phyloP scores from a whole-genome alignment of 768 basidiomycete genomes.

The Lactarius trivialis region DNA sequence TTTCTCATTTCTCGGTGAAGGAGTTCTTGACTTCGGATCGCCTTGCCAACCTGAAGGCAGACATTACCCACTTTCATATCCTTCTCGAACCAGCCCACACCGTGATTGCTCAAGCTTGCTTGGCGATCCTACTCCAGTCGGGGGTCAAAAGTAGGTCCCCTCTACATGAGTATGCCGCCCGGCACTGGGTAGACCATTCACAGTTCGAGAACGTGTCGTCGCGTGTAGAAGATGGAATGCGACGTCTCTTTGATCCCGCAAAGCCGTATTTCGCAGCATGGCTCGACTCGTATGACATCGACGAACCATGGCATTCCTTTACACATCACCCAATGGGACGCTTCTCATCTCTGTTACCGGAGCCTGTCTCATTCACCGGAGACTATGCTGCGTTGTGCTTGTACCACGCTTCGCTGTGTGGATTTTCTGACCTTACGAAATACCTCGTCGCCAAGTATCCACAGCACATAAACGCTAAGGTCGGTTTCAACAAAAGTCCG shows the following conservation, averaged over 20 bases:
- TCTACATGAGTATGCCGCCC: neutral
- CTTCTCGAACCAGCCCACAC: neutral
- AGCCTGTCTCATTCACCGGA: neutral
- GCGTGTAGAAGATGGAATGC: neutral
- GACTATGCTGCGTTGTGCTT: neutral
- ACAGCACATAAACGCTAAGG: too few species aligned
- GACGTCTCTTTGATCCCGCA: neutral
- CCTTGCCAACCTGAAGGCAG: neutral
- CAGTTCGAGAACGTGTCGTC: neutral
- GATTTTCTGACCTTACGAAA: neutral
- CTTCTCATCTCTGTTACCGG: neutral
- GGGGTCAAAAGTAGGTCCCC: neutral
- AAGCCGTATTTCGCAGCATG: neutral
- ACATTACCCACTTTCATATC: neutral
- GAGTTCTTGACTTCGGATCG: conserved; percentile 1
- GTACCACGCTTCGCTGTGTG: neutral
- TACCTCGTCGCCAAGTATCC: too few species aligned
- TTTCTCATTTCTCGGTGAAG: too few species aligned
- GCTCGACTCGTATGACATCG: neutral
- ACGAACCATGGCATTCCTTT: neutral
- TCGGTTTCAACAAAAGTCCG: too few species aligned
- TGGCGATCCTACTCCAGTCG: neutral
- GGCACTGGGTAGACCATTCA: neutral
- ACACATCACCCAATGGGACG: neutral
- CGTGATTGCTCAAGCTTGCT: neutral